Base-by-base conservation (phyloP, 1,284 basidiomycete species). In the Cutaneotrichosporon sp. region DNA sequence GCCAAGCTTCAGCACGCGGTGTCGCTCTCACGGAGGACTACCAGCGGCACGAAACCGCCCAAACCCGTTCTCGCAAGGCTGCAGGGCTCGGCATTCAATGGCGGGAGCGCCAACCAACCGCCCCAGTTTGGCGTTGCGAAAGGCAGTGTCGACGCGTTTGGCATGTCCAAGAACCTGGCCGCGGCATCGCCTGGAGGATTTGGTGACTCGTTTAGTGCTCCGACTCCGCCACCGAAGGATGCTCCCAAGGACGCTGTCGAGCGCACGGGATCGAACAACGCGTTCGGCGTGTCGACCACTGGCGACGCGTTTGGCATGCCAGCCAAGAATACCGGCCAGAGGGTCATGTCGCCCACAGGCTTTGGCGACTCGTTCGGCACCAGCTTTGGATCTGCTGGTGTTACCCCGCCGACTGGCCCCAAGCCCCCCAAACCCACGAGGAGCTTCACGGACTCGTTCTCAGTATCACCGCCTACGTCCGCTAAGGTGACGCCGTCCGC, bases 121-220 rank as follows among this genome's bases (percentile, higher is more conserved):
- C 16, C 51, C 7, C 51, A 31, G 51, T n/a, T 18, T 18, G 18
- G 26, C 14, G 16, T 31, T 5, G 5, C 18, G 7, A 58, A 65
- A 26, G 42, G 38, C 34, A 62, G 66, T 31, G 47, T 72, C 14
- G 76, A 78, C 49, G 73, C 75, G 0, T 76, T 77, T 66, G 71
- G 71, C 18, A 73, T 75, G 58, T 13, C 52, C 57, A 31, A 50
- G 47, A 31, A 50, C 57, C 55, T 30, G 36, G 16, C 18, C 22
- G 14, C 36, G 6, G 21, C 64, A 6, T 64, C 65, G 40, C 64
- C 65, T 1, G 32, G 56, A 21, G 62, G 62, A 30, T 63, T 63
- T 34, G 55, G 56, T 16, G 56, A 63, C 42, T 58, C 62, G 21
- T 63, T 63, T 30, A 42, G 14, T 32, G 49, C 49, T 14, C 26